Evolutionary conservation across 2,329 filamentous ascomycete species (phyloP).

Genomic region (Fusarium illudens): DNA sequence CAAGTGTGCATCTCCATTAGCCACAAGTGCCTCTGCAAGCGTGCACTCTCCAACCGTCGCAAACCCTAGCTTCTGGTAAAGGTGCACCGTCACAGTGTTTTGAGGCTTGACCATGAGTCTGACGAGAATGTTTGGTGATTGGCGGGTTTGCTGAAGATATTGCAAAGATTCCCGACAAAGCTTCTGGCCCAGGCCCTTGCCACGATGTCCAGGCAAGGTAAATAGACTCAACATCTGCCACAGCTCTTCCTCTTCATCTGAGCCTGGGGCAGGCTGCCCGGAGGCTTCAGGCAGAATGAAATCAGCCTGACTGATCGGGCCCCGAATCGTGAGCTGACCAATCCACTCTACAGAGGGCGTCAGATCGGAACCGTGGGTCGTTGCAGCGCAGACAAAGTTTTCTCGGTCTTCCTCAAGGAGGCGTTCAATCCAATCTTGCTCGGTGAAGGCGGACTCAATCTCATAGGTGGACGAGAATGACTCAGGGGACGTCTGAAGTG

Average conservation of each 20-base stretch:
- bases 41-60: not conserved
- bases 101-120: not conserved
- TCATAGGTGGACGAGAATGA: not conserved
- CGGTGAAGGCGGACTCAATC: not conserved
- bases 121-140: not conserved
- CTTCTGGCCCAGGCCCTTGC: not conserved
- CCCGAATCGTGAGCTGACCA: not conserved
- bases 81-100: not conserved
- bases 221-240: conserved; percentile 1
- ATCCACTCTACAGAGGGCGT: not conserved
- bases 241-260: not conserved
- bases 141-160: not conserved
- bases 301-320: not conserved
- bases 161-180: not conserved
- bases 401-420: not conserved
- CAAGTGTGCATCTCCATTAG: not conserved
- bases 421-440: not conserved
- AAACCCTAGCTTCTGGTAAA: not conserved
- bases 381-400: not conserved
- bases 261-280: not conserved
- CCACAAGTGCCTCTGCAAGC: not conserved
- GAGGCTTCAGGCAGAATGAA: not conserved
- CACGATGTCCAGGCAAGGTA: not conserved
- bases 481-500: not conserved
- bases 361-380: not conserved